Base-by-base conservation (phyloP, 306 rosid species). In the Abrus precatorius region DNA sequence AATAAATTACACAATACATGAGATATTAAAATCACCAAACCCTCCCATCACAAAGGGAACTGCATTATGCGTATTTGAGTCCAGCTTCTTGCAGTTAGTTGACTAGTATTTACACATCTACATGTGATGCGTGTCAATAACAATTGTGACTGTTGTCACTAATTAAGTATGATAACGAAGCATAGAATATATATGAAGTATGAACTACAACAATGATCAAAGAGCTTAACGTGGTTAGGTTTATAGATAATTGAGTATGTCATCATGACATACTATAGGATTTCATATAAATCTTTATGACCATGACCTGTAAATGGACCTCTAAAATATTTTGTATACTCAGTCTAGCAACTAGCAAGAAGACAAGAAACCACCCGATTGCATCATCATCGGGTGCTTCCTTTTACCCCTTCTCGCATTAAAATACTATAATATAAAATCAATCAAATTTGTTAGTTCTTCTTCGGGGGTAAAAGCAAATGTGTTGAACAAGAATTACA, bases 401-500 rank as follows among this genome's bases (percentile, higher is more conserved):
- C 55, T 36, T 63, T 36, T 63, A 20, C 20, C 32, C 45, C 5
- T 14, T 48, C 20, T 8, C 11, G 12, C 48, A 45, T 76, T 61
- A 38, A 38, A 72, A 38, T 54, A 41, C 54, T 6, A 74, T 13
- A 44, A 74, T 8, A 44, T 30, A 33, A 33, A 75, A 47, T 75
- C 33, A 47, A 33, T 45, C 29, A 44, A 60, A 60, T 75, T 60
- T 30, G 48, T 49, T 76, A 33, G 50, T 45, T 12, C n/a, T 32
- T 33, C 47, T 63, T 50, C 2, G 4, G 34, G 64, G 4, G 45
- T 48, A 30, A 32, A 67, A 78, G 11, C 82, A 54, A 32, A 68
- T 55, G 3, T 29, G 68, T 34, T 28, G 34, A 29, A 41, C 67
- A 66, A 77, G 56, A 29, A 65, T 50, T 65, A 77, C 73, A 36